These are phyloP conservation scores for Micractinium conductrix DNA, from an alignment of 139 green algal genomes.

Conservation along the genomic window DNA sequence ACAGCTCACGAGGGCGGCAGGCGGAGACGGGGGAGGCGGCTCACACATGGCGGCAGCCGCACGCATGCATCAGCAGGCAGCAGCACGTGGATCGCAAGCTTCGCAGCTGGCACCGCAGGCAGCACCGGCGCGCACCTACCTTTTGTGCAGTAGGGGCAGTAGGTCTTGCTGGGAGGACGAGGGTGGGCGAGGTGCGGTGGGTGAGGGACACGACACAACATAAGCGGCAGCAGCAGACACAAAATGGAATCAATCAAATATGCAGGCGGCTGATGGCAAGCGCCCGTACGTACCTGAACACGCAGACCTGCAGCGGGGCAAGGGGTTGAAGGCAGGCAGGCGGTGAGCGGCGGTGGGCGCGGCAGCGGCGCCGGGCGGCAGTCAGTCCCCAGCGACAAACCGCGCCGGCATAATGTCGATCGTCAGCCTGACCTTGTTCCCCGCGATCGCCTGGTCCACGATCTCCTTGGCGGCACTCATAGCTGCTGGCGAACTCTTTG, in stretches of 20 bases:
- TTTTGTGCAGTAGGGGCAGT: constrained; percentile 58
- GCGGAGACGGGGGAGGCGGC: neutral
- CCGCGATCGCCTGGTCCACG: constrained; percentile 8
- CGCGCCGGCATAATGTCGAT: neutral
- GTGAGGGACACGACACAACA: no score
- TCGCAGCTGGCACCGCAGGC: no score
- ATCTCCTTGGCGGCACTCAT: constrained; percentile 23
- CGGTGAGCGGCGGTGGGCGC: neutral
- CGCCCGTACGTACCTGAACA: neutral
- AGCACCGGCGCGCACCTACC: no score
- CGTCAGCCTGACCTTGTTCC: constrained; percentile 17
- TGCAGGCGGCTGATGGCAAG: neutral
- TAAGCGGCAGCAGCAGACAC: neutral
- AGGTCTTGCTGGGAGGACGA: constrained; percentile 46
- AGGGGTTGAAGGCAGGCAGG: neutral
- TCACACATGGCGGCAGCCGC: no score
- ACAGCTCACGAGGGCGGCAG: neutral
- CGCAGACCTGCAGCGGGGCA: neutral
- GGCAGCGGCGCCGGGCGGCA: neutral
- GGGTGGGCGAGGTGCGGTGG: no score
- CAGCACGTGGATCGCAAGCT: no score
- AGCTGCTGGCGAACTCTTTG: neutral
- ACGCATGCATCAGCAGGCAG: no score
- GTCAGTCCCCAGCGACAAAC: neutral
- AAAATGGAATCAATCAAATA: no score